Evolutionary conservation across 306 rosid species (phyloP), one percentile per base, ranked within the genome.

Genomic region (Carpinus viminea): DNA sequence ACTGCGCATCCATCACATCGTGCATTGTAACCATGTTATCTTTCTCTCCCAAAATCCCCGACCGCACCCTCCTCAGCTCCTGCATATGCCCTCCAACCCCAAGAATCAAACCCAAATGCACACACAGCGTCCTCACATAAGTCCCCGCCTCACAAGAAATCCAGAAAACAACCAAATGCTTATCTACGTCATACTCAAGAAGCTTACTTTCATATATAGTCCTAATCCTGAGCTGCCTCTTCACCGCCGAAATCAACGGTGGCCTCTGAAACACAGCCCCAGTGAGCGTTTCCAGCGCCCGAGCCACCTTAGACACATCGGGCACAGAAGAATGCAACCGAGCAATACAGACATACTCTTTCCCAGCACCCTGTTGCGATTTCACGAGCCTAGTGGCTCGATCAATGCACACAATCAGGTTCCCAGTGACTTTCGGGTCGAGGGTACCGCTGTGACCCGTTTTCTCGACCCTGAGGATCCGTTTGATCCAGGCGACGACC

Each of bases 61-160:
- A 91, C 62, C 94, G 75, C 31, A 93, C 98, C 81, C 98, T 88
- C 72, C 96, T 88, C 53, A 93, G 91, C 84, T 93, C 98, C 68
- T 93, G 98, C 98, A 93, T 93, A 74, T 93, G 96, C 20, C 80
- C 86, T 8, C 98, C 96, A 47, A 93, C 98, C 41, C 98, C 98
- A 26, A 93, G 96, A 75, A 93, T 81, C 76, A 93, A 62, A 62
- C 98, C 96, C 87, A 93, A 85, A 75, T 93, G 98, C 12, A 93
- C 98, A 80, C 98, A 93, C 7, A 93, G 78, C 0, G 96, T 93
- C 62, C 98, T 85, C 65, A 93, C 98, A 68, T 93, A 93, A 28
- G 98, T 93, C 4, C 98, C 96, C 17, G 96, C 96, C 82, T 93
- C 87, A 38, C 92, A 89, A 6, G 90, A 89, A 87, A 89, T 89